Percentiles rank a stretch among this genome's conserved stretches.
phyloP scores from a whole-genome alignment of 2,329 filamentous ascomycete genomes.

The Fusarium pseudograminearum region DNA sequence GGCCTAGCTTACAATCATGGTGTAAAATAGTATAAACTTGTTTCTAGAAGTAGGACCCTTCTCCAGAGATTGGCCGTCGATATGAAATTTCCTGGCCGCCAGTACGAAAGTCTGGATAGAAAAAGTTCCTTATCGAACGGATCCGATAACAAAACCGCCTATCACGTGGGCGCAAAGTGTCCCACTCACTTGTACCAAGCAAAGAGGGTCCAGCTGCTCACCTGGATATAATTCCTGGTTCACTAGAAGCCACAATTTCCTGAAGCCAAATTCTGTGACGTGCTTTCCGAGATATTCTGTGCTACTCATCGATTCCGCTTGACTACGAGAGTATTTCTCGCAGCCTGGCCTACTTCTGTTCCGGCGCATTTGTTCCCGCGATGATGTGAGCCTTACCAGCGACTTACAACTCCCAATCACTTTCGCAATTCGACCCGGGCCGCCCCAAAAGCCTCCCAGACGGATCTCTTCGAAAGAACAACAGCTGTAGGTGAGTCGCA shows the following conservation, averaged over 20 bases:
- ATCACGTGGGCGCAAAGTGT: slow-evolving; percentile 58
- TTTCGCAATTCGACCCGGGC: slow-evolving; percentile 47
- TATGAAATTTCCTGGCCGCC: slow-evolving; percentile 33
- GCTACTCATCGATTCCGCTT: slow-evolving; percentile 3
- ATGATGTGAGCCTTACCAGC: slow-evolving; percentile 55
- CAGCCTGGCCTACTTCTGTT: slow-evolving; percentile 31
- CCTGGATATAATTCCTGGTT: slow-evolving; percentile 47
- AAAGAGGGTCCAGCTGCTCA: slow-evolving; percentile 44
- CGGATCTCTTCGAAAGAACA: slow-evolving; percentile 42
- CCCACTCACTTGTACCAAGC: slow-evolving; percentile 53
- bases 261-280: slow-evolving; percentile 25
- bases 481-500: slow-evolving; percentile 47
- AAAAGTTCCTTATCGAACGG: slow-evolving; percentile 51
- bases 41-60: slow-evolving; percentile 18
- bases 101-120: slow-evolving; percentile 18
- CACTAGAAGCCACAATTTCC: slow-evolving; percentile 46
- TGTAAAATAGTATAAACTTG: slow-evolving; percentile 1
- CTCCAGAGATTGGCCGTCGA: slow-evolving; percentile 17
- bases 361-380: slow-evolving; percentile 49
- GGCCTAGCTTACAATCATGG: slow-evolving; percentile 52
- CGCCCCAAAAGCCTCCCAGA: slow-evolving; percentile 42
- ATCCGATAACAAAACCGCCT: slow-evolving; percentile 49
- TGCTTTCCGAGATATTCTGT: slow-evolving; percentile 21
- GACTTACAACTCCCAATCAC: slow-evolving; percentile 49
- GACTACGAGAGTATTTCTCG: slow-evolving; percentile 20